Evolutionary conservation across 352 stramenopile species (phyloP).

Genomic region (Discostella stelligera): DNA sequence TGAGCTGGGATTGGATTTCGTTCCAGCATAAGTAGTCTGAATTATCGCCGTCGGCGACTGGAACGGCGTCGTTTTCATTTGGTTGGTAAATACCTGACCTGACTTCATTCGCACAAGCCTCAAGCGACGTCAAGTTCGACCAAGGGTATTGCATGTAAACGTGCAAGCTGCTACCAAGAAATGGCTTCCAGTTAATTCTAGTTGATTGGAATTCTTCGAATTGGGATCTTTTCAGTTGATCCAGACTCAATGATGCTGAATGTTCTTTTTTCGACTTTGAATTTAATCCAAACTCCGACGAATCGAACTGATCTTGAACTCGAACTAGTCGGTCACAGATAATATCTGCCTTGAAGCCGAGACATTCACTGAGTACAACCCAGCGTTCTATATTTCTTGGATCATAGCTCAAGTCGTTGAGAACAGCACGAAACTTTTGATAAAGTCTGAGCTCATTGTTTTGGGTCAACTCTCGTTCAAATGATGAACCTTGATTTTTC

Average conservation of each 20-base stretch:
- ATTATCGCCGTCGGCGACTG: not conserved
- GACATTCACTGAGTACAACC: conserved; percentile 69
- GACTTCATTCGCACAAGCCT: conserved; percentile 53
- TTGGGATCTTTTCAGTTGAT: conserved; percentile 41
- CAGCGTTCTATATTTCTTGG: conserved; percentile 64
- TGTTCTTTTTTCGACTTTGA: conserved; percentile 22
- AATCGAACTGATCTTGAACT: conserved; percentile 33
- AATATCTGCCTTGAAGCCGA: conserved; percentile 69
- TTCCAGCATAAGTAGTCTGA: conserved; percentile 38
- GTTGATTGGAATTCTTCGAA: conserved; percentile 40
- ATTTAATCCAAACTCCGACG: conserved; percentile 38
- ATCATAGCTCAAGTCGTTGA: conserved; percentile 74
- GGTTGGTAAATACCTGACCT: conserved; percentile 22
- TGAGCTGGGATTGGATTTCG: conserved; percentile 58
- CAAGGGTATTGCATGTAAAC: conserved; percentile 71
- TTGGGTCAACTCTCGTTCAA: conserved; percentile 47
- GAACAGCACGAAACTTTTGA: conserved; percentile 75
- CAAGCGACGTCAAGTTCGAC: conserved; percentile 72
- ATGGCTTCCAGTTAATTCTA: conserved; percentile 51
- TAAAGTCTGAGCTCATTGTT: conserved; percentile 61
- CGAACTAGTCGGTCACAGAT: conserved; percentile 69
- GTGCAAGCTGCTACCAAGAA: conserved; percentile 64
- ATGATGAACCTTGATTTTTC: conserved; percentile 41
- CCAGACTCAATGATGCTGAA: conserved; percentile 27
- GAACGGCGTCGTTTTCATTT: not conserved